Evolutionary conservation across 192 early-diverging fungal species (phyloP), one percentile per base, ranked within the genome.

Genomic region (Backusella circina): DNA sequence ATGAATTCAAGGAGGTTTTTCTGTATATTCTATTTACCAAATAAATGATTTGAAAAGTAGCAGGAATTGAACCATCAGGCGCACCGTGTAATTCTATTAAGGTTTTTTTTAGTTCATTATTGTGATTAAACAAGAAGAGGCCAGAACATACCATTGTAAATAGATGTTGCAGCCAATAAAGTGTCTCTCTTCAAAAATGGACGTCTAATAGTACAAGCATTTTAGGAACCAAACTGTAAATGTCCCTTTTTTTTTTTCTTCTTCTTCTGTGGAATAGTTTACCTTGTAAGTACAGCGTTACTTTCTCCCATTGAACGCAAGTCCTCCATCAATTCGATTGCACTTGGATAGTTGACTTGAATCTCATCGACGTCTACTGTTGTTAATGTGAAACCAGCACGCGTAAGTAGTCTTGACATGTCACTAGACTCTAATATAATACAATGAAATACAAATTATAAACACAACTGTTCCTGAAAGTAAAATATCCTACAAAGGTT

Each of bases 321-420:
- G 82, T 99, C 97, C 57, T 89, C 83, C 77, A 99, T 91, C 36
- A 99, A 79, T 75, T 97, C 95, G 83, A 96, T 91, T 80, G 94
- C 94, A 12, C 92, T 91, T 54, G 97, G 97, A 79, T 96, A 99
- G 75, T 91, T 91, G 23, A 99, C 93, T 16, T 88, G 86, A 70
- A 99, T 91, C 67, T 94, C 95, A 78, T 99, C 97, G 23, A 96
- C 86, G 76, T 99, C 97, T 1, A 99, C 91, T 1, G 97, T 99
- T 1, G 95, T 95, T 68, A 99, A 84, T 10, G 90, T 92, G 66
- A 97, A 93, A 6, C 94, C 94, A 8, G 95, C 95, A 1, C 96
- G 90, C 23, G 89, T 88, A 18, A 99, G 80, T 41, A 99, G 73
- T 33, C 82, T 85, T 16, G 92, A 94, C 21, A 98, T 82, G 74